phyloP scores from a whole-genome alignment of 176 grass and related monocot species.

The Areca catechu region DNA sequence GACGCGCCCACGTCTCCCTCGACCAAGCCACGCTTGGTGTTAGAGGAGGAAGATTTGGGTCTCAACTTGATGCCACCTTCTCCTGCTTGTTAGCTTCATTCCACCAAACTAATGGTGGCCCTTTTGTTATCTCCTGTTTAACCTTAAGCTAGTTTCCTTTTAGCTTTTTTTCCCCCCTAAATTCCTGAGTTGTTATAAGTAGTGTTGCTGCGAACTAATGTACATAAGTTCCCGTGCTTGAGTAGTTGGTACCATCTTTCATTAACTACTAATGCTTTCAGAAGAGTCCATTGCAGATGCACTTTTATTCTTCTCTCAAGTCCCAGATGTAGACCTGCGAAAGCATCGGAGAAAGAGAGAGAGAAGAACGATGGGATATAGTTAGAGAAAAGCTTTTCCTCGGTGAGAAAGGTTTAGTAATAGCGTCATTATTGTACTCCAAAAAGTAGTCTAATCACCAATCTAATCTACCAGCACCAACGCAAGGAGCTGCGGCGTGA shows the following conservation, averaged over 20 bases:
- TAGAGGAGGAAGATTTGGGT: slow-evolving; percentile 44
- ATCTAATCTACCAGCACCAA: too few species aligned
- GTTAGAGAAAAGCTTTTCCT: too few species aligned
- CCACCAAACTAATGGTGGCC: background rate
- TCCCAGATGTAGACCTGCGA: too few species aligned
- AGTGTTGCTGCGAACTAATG: background rate
- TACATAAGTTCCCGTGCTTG: background rate
- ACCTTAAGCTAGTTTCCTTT: background rate
- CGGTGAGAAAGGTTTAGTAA: too few species aligned
- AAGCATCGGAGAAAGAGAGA: too few species aligned
- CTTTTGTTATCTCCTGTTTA: background rate
- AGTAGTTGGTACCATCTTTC: too few species aligned
- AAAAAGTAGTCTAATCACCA: too few species aligned
- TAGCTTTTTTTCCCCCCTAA: background rate
- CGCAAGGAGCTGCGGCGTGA: background rate
- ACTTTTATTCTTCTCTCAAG: too few species aligned
- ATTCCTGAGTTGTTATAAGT: background rate
- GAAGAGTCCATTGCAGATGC: too few species aligned
- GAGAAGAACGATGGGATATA: too few species aligned
- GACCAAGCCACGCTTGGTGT: slow-evolving; percentile 46
- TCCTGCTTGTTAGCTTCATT: slow-evolving; percentile 22
- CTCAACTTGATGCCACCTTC: slow-evolving; percentile 32
- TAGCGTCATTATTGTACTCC: too few species aligned
- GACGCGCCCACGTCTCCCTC: slow-evolving; percentile 31
- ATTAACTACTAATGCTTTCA: too few species aligned